Conservation (phyloP, 257 asterid species). For the Thymus mandschuricus region DNA sequence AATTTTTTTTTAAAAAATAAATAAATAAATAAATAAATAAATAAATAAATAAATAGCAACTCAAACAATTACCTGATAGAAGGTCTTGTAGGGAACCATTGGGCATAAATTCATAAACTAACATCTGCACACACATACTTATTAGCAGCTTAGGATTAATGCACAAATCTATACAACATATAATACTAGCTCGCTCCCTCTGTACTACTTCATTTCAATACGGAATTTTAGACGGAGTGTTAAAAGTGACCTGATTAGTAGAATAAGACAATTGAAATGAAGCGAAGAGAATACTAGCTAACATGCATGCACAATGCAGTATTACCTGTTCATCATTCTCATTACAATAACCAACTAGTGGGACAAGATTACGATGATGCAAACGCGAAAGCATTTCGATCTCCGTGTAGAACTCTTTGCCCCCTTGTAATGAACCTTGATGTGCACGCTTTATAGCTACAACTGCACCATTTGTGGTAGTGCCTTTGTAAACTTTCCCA, state of each 20-base stretch:
- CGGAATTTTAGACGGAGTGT: too few relatives aligned
- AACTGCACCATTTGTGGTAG: conserved; percentile 37
- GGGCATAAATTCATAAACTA: conserved; percentile 86
- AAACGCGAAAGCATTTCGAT: conserved; percentile 66
- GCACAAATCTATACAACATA: too few relatives aligned
- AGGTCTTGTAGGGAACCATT: conserved; percentile 83
- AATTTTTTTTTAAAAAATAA: too few relatives aligned
- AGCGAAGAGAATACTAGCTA: too few relatives aligned
- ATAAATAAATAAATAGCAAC: background rate
- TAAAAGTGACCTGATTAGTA: too few relatives aligned
- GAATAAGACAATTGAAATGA: too few relatives aligned
- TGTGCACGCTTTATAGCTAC: conserved; percentile 69
- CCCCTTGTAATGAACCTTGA: conserved; percentile 63
- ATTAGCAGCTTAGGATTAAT: too few relatives aligned
- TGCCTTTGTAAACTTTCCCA: conserved; percentile 65
- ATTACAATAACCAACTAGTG: conserved; percentile 71
- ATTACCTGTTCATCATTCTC: conserved; percentile 82
- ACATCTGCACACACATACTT: conserved; percentile 55
- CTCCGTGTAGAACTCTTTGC: conserved; percentile 63
- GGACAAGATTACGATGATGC: conserved; percentile 66
- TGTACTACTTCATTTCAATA: too few relatives aligned
- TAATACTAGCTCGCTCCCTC: too few relatives aligned
- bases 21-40: too few relatives aligned
- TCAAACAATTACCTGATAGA: conserved; percentile 57
- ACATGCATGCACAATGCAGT: background rate